A percentile compares a stretch with the other conserved stretches of the same genome.
Conservation (phyloP, 1,139 yeast species). For the Suhomyces atakaporum region DNA sequence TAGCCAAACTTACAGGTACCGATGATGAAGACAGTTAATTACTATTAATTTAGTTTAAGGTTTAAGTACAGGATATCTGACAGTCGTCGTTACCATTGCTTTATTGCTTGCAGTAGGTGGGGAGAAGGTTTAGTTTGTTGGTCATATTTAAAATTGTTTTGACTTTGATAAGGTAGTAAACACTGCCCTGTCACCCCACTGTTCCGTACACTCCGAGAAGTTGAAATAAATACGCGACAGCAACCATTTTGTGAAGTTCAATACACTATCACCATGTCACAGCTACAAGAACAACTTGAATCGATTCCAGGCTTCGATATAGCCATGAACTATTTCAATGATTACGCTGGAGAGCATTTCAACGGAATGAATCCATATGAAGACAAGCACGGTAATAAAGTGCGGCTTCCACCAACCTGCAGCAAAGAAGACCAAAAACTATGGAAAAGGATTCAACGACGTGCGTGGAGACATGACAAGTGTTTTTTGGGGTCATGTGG, state of each 20-base stretch:
- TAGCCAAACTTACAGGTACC: conserved; percentile 5
- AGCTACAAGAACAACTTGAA: conserved; percentile 45
- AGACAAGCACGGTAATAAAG: conserved; percentile 56
- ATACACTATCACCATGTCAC: conserved; percentile 22
- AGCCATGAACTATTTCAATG: conserved; percentile 60
- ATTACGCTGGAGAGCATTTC: conserved; percentile 59
- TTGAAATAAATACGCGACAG: conserved; percentile 1
- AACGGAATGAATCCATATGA: conserved; percentile 67
- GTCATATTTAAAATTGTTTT: too few species aligned
- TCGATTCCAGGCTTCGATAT: conserved; percentile 59
- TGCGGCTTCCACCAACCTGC: conserved; percentile 57
- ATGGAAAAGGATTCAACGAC: conserved; percentile 71
- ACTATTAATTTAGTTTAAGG: too few species aligned
- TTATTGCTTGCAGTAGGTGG: too few species aligned
- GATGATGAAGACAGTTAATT: too few species aligned
- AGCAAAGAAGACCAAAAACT: conserved; percentile 62
- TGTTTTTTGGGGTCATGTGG: conserved; percentile 76
- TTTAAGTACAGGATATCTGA: too few species aligned
- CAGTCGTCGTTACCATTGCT: too few species aligned
- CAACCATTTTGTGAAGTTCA: too few species aligned
- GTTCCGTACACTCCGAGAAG: conserved; percentile 1
- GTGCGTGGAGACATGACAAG: conserved; percentile 85
- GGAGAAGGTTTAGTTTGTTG: too few species aligned
- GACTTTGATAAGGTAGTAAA: too few species aligned
- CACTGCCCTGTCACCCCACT: conserved; percentile 1